Evolutionary conservation across 805 yeast genomes (phyloP), one percentile per base, ranked within the genome.

Genomic region (Ogataea paraovalis): DNA sequence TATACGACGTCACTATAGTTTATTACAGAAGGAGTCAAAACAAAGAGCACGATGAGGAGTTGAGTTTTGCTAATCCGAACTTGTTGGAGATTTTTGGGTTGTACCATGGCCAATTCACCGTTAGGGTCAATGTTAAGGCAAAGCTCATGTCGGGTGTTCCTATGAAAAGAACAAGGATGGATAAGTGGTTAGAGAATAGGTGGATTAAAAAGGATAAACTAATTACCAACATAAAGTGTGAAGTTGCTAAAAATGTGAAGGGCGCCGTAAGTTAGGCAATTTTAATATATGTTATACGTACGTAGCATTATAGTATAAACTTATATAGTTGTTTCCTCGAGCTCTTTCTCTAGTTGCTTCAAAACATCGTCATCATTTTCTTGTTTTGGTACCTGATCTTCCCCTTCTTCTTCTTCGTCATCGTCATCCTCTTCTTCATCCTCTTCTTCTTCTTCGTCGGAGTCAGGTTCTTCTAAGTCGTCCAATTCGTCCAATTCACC

Each of bases 401-500:
- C n/a, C n/a, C n/a, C n/a, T n/a, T n/a, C n/a, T n/a, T 78, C 84
- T 42, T 76, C 76, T 27, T 68, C 75, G 19, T 64, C 74, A 42
- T 75, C 84, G 23, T 73, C 73, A 7, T 73, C 80, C 14, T 71
- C 79, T 3, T 72, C 83, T 4, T 74, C 82, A 10, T 76, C 83
- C 18, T 76, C 84, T 3, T 78, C 85, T 20, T 82, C 87, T 47
- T 82, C 88, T 45, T 81, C 88, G 21, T 79, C 87, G 42, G 81
- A 79, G 53, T 81, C 81, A 32, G 78, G 72, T 66, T 89, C 97
- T 71, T 92, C 99, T 70, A 94, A 78, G 58, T 94, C 99, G 58
- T 92, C 98, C 43, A 94, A 75, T 63, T 94, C 99, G 59, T 92
- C 96, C 30, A 94, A 71, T 64, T 85, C 92, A 51, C 96, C 96